These are phyloP conservation scores for Backusella australiensis DNA, from an alignment of 192 early-diverging fungal genomes.

Conservation along the genomic window DNA sequence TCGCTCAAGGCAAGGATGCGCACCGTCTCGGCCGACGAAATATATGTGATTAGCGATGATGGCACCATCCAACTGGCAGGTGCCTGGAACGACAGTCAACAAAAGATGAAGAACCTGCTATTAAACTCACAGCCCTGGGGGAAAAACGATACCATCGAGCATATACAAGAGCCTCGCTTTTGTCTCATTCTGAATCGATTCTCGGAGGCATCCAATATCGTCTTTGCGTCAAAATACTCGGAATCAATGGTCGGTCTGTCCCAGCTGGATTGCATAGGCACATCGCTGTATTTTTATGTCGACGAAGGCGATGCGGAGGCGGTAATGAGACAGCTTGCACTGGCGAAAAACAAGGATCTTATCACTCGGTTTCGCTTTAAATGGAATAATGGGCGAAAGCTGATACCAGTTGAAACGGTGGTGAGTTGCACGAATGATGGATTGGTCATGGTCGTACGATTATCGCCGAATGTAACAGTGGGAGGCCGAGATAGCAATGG, in stretches of 20 bases:
- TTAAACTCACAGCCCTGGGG: conserved; percentile 5
- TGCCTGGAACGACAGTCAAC: neutral
- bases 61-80: neutral
- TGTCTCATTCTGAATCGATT: conserved; percentile 20
- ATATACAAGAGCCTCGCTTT: conserved; percentile 22
- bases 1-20: neutral
- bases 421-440: conserved; percentile 16
- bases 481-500: neutral
- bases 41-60: neutral
- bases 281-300: conserved; percentile 14
- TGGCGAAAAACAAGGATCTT: neutral
- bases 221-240: neutral
- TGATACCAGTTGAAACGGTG: conserved; percentile 21
- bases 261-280: neutral
- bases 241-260: neutral
- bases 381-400: conserved; percentile 2
- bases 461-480: conserved; percentile 11
- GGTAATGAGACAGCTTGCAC: neutral
- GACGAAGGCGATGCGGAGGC: neutral
- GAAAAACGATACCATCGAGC: neutral
- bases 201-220: neutral
- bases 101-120: neutral
- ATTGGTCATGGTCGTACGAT: conserved; percentile 24
- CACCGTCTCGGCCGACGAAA: neutral
- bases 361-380: conserved; percentile 13